A percentile compares a stretch with the other conserved stretches of the same genome.
Conservation (phyloP, 176 grass and related monocot genomes). For the Carex kokanica region DNA sequence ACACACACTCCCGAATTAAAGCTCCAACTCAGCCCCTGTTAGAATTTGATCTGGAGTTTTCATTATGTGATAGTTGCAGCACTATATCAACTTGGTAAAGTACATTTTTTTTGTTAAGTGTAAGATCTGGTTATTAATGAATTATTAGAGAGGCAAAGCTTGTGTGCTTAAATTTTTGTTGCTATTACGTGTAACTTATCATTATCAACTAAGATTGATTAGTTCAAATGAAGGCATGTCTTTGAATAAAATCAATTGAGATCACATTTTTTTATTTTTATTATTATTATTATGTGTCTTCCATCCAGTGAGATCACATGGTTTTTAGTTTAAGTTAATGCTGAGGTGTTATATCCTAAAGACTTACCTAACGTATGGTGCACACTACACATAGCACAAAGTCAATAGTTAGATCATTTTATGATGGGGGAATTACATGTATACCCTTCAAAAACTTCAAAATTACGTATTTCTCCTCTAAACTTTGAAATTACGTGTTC, state of each 20-base stretch:
- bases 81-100: neutral
- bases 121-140: neutral
- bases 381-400: neutral
- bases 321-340: neutral
- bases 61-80: neutral
- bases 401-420: neutral
- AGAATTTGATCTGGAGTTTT: neutral
- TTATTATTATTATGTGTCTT: neutral
- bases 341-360: neutral
- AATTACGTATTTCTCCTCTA: too few species aligned
- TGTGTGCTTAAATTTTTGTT: neutral
- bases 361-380: neutral
- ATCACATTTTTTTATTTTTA: neutral
- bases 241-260: neutral
- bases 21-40: neutral
- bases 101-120: neutral
- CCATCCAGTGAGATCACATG: neutral
- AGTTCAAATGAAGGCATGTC: neutral
- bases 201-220: neutral
- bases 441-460: too few species aligned
- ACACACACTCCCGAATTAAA: neutral
- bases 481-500: too few species aligned
- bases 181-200: neutral
- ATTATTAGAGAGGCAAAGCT: neutral
- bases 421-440: too few species aligned